Conservation (phyloP, 2,329 filamentous ascomycete genomes). For the Geosmithia putterillii region DNA sequence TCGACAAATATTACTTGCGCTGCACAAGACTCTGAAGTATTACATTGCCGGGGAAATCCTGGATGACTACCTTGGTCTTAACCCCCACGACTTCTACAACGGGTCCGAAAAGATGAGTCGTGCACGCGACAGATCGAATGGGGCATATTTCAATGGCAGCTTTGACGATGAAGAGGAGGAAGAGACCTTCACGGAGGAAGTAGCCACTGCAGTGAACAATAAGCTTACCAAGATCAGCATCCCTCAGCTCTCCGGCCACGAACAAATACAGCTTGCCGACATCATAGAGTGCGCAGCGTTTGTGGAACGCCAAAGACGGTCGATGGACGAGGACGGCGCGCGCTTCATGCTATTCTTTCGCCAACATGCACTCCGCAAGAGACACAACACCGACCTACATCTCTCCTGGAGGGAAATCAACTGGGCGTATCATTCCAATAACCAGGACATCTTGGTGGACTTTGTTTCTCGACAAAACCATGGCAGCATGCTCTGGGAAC, state of each 20-base stretch:
- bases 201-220: conserved; percentile 60
- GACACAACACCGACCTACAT: conserved; percentile 49
- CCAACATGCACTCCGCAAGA: conserved; percentile 61
- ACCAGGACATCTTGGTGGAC: conserved; percentile 82
- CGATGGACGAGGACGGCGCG: conserved; percentile 81
- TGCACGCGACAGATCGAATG: conserved; percentile 14
- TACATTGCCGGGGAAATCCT: conserved; percentile 70
- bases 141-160: conserved; percentile 22
- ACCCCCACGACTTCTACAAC: conserved; percentile 46
- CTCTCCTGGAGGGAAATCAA: conserved; percentile 71
- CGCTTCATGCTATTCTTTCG: conserved; percentile 82
- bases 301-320: conserved; percentile 76
- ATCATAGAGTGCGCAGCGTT: conserved; percentile 75
- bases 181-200: conserved; percentile 56
- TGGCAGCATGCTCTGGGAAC: conserved; percentile 69
- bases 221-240: conserved; percentile 64
- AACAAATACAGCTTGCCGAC: conserved; percentile 76
- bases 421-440: conserved; percentile 74
- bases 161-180: conserved; percentile 38
- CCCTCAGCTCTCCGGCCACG: conserved; percentile 68
- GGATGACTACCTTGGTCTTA: conserved; percentile 62
- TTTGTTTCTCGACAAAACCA: conserved; percentile 72
- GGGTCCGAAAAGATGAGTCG: conserved; percentile 4
- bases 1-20: conserved; percentile 56
- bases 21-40: conserved; percentile 71